Percentiles rank a stretch among this genome's conserved stretches.
Conservation (phyloP, 2,329 filamentous ascomycete genomes). For the Aspergillus sp. region DNA sequence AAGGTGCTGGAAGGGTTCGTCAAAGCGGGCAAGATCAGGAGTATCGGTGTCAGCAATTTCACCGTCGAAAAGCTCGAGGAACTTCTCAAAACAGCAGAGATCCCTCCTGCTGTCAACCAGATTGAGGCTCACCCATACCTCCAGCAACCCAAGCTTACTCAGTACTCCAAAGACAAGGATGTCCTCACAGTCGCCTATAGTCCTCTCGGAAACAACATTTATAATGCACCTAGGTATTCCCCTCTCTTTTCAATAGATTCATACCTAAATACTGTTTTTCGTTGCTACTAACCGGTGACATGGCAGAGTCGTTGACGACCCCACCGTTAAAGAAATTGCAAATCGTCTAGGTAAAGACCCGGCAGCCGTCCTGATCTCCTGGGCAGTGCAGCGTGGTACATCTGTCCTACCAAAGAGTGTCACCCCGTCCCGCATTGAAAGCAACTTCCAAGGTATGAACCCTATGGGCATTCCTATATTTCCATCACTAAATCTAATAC, state of each 20-base stretch:
- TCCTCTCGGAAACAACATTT: slow-evolving; percentile 55
- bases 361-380: slow-evolving; percentile 55
- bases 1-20: slow-evolving; percentile 37
- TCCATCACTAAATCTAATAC: neutral
- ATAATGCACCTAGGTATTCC: slow-evolving; percentile 27
- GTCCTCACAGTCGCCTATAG: slow-evolving; percentile 62
- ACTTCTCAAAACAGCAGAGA: slow-evolving; percentile 42
- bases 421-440: slow-evolving; percentile 51
- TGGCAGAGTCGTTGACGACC: slow-evolving; percentile 58
- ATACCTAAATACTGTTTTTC: neutral
- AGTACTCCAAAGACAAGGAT: slow-evolving; percentile 52
- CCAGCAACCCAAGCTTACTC: slow-evolving; percentile 56
- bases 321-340: slow-evolving; percentile 60
- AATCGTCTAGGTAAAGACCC: slow-evolving; percentile 61
- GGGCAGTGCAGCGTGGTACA: slow-evolving; percentile 56
- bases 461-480: neutral
- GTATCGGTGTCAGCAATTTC: slow-evolving; percentile 40
- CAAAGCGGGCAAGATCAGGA: slow-evolving; percentile 33
- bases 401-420: slow-evolving; percentile 58
- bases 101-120: slow-evolving; percentile 63
- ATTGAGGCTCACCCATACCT: slow-evolving; percentile 68
- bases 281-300: slow-evolving; percentile 10
- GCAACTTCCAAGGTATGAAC: slow-evolving; percentile 46
- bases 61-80: slow-evolving; percentile 38
- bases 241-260: neutral